These are phyloP conservation scores for Fusarium sp. DNA, from an alignment of 2,329 filamentous ascomycete genomes.

Conservation along the genomic window DNA sequence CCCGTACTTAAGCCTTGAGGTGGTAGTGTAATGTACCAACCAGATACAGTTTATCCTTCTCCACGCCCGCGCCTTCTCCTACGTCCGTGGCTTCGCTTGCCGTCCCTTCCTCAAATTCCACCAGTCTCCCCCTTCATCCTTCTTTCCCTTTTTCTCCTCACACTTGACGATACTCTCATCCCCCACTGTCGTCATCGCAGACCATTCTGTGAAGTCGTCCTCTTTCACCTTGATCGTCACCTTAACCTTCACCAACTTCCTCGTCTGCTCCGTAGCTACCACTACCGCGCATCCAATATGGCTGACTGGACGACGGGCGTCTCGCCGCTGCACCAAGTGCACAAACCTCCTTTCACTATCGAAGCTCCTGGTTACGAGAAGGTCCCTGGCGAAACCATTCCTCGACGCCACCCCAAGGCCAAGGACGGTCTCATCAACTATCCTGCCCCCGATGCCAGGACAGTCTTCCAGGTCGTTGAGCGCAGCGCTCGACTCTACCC, in stretches of 20 bases:
- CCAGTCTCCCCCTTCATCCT: conserved; percentile 25
- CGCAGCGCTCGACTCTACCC: conserved; percentile 74
- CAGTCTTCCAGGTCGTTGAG: conserved; percentile 83
- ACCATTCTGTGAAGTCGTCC: conserved; percentile 21
- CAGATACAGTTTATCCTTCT: conserved; percentile 34
- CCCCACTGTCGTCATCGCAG: conserved; percentile 29
- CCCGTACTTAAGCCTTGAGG: neutral
- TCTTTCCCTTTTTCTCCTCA: conserved; percentile 25
- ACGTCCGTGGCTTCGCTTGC: conserved; percentile 32
- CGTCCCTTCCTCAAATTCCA: conserved; percentile 36
- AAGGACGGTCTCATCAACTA: conserved; percentile 77
- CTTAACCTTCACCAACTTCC: conserved; percentile 14
- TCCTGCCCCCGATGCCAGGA: conserved; percentile 78
- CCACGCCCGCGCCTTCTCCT: conserved; percentile 38
- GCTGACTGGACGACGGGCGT: conserved; percentile 58
- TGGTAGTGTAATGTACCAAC: conserved; percentile 3
- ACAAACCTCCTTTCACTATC: conserved; percentile 80
- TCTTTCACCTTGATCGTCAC: conserved; percentile 17
- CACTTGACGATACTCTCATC: conserved; percentile 42
- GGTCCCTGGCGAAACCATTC: conserved; percentile 85
- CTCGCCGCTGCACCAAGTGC: conserved; percentile 69
- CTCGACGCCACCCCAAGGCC: conserved; percentile 78
- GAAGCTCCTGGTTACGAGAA: conserved; percentile 77
- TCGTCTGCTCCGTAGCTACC: conserved; percentile 29
- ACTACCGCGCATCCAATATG: conserved; percentile 38